Conservation (phyloP, 2,329 filamentous ascomycete species). For the Didymella pinodella region DNA sequence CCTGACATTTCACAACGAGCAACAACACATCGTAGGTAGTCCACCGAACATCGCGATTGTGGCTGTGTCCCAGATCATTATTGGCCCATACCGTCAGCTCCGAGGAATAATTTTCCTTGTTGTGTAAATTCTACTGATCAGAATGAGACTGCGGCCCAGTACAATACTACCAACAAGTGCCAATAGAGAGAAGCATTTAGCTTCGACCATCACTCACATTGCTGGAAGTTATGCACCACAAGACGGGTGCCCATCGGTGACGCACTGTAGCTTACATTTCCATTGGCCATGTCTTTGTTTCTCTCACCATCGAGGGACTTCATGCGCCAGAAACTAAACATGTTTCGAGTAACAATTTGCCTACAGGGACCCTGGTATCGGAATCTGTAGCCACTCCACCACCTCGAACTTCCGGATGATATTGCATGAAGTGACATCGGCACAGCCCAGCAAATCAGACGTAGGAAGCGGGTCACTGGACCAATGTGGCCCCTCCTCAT, state of each 20-base stretch:
- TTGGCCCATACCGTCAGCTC: background rate
- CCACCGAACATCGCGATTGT: constrained; percentile 2
- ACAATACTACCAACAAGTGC: background rate
- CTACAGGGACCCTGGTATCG: constrained; percentile 24
- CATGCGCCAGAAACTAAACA: constrained; percentile 36
- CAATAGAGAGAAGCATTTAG: too few relatives aligned
- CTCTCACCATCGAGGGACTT: constrained; percentile 1
- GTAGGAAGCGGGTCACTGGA: constrained; percentile 26
- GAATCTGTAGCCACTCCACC: background rate
- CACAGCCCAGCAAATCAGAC: constrained; percentile 28
- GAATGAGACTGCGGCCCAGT: background rate
- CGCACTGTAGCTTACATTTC: background rate
- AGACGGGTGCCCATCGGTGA: too few relatives aligned
- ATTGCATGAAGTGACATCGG: constrained; percentile 32
- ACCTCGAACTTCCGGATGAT: background rate
- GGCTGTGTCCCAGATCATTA: background rate
- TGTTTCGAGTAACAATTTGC: constrained; percentile 35
- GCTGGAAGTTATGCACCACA: background rate
- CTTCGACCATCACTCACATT: background rate
- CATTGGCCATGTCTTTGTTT: constrained; percentile 9
- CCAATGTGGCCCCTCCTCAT: constrained; percentile 23
- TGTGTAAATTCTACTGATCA: background rate
- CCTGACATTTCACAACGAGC: constrained; percentile 31
- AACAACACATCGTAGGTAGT: constrained; percentile 7
- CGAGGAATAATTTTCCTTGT: too few relatives aligned